Percentiles rank a stretch among this genome's conserved stretches.
Conservation (phyloP, 2,329 filamentous ascomycete genomes). For the Beauveria caledonica region DNA sequence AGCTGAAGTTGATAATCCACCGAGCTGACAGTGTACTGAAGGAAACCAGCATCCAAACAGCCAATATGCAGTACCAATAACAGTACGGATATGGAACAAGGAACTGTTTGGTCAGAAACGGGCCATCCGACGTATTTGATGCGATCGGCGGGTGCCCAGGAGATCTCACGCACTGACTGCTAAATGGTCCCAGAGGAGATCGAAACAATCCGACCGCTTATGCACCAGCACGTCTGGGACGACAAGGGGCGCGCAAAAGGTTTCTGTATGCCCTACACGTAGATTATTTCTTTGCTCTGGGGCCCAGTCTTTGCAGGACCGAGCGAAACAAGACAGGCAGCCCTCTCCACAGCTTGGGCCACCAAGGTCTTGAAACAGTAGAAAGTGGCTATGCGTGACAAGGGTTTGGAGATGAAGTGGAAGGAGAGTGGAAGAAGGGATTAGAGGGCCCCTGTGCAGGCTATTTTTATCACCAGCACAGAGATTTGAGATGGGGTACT, state of each 20-base stretch:
- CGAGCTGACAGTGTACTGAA: neutral
- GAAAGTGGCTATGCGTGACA: constrained; percentile 10
- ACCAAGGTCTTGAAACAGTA: constrained; percentile 10
- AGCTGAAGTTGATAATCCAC: constrained; percentile 2
- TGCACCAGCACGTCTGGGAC: constrained; percentile 1
- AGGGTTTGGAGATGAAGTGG: constrained; percentile 5
- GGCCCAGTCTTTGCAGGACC: constrained; percentile 12
- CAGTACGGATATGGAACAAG: neutral
- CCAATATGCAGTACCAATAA: neutral
- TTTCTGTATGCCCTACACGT: constrained; percentile 9
- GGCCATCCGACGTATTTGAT: constrained; percentile 12
- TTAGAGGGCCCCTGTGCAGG: neutral
- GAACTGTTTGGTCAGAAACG: constrained; percentile 3
- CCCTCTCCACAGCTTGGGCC: constrained; percentile 10
- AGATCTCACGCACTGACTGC: constrained; percentile 12
- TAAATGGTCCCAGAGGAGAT: constrained; percentile 9
- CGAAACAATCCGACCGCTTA: constrained; percentile 12
- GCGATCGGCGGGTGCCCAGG: constrained; percentile 10
- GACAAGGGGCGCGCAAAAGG: constrained; percentile 9
- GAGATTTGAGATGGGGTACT: neutral
- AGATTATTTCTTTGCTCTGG: neutral
- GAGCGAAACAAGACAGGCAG: constrained; percentile 10
- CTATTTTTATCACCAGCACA: constrained; percentile 12
- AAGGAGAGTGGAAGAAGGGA: constrained; percentile 9
- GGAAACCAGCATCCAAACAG: neutral